phyloP scores from a whole-genome alignment of 2,329 filamentous ascomycete genomes.

The Leptosphaerulina australis region DNA sequence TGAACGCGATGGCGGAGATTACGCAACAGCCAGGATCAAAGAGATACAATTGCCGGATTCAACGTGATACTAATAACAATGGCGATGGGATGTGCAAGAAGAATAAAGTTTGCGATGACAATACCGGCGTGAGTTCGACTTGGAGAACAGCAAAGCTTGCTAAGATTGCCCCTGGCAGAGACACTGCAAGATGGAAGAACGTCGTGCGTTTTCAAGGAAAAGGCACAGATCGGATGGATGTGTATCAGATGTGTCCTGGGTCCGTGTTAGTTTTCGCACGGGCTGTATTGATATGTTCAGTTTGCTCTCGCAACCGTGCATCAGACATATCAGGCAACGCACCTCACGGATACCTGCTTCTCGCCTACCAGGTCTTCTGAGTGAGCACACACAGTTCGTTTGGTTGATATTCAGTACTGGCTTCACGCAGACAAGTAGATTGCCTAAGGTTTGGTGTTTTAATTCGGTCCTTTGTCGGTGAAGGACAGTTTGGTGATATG shows the following conservation, averaged over 20 bases:
- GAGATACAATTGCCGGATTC: slow-evolving; percentile 12
- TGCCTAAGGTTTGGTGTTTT: slow-evolving; percentile 44
- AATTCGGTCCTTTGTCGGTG: slow-evolving; percentile 44
- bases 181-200: slow-evolving; percentile 3
- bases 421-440: slow-evolving; percentile 37
- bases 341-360: slow-evolving; percentile 44
- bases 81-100: slow-evolving; percentile 8
- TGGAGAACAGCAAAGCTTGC: slow-evolving; percentile 11
- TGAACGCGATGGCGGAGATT: slow-evolving; percentile 15
- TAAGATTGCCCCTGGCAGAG: slow-evolving; percentile 11
- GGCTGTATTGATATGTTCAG: slow-evolving; percentile 26
- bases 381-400: slow-evolving; percentile 38
- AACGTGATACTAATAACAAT: slow-evolving; percentile 17
- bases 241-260: slow-evolving; percentile 23
- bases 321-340: slow-evolving; percentile 40
- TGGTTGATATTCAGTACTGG: slow-evolving; percentile 26
- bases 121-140: slow-evolving; percentile 1
- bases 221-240: neutral
- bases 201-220: slow-evolving; percentile 10
- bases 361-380: slow-evolving; percentile 34
- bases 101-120: slow-evolving; percentile 6
- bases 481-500: slow-evolving; percentile 33
- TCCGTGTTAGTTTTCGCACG: slow-evolving; percentile 34
- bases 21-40: slow-evolving; percentile 5
- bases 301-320: slow-evolving; percentile 47